These are phyloP conservation scores for Trametes sanguinea DNA, from an alignment of 768 basidiomycete species.

Conservation along the genomic window DNA sequence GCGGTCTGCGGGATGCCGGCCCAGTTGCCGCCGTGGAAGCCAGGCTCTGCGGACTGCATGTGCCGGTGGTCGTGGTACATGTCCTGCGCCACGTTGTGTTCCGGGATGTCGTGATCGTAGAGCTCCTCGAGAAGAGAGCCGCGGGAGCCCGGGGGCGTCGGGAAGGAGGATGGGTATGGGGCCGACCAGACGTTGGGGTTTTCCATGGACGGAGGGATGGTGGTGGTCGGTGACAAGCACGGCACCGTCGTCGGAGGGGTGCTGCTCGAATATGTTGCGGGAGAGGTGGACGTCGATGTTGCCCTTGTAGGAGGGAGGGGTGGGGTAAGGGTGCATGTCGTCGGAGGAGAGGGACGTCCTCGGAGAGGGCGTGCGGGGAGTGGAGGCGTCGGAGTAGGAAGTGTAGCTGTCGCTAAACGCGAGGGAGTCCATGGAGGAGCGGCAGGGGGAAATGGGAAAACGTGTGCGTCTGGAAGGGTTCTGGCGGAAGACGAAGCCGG, in stretches of 20 bases:
- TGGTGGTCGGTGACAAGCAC: conserved; percentile 42
- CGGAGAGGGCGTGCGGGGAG: conserved; percentile 76
- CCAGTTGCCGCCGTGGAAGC: conserved; percentile 31
- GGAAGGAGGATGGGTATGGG: conserved; percentile 38
- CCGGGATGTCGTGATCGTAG: conserved; percentile 59
- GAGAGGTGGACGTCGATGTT: conserved; percentile 46
- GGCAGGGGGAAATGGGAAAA: conserved; percentile 4
- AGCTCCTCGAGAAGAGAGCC: conserved; percentile 71
- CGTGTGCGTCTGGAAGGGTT: conserved; percentile 15
- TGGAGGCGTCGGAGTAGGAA: conserved; percentile 68
- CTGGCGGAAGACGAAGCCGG: conserved; percentile 24
- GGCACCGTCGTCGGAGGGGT: conserved; percentile 42
- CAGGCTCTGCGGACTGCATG: conserved; percentile 28
- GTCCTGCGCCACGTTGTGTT: conserved; percentile 39
- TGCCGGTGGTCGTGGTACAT: conserved; percentile 28
- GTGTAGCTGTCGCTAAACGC: conserved; percentile 59
- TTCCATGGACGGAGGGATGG: conserved; percentile 26
- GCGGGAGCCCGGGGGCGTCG: conserved; percentile 41
- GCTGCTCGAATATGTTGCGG: conserved; percentile 53
- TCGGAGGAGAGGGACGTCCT: conserved; percentile 37
- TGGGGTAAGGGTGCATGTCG: conserved; percentile 38
- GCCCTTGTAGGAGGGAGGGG: conserved; percentile 42
- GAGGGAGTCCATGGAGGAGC: conserved; percentile 42
- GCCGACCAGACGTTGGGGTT: conserved; percentile 32
- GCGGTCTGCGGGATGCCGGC: conserved; percentile 33